phyloP scores from a whole-genome alignment of 2,329 filamentous ascomycete genomes.

The Verticillium tricorpus region DNA sequence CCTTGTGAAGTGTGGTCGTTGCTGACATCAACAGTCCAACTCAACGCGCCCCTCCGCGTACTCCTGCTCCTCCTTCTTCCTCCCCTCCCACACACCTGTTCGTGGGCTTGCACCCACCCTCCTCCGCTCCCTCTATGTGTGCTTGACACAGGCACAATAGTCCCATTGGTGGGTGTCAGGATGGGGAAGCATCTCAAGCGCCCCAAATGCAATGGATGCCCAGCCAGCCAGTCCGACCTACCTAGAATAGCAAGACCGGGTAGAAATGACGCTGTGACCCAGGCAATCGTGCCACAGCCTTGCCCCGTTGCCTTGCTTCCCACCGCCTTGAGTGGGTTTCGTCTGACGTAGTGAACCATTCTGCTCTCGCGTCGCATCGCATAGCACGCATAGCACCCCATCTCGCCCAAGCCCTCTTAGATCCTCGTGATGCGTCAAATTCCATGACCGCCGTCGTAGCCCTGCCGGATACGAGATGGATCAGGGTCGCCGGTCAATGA shows the following conservation, averaged over 20 bases:
- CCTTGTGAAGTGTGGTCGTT: not conserved
- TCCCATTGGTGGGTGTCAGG: not conserved
- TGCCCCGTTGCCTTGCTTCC: not conserved
- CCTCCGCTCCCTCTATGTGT: not conserved
- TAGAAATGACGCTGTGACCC: not conserved
- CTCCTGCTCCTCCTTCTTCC: not conserved
- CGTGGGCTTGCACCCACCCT: not conserved
- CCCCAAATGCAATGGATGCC: not conserved
- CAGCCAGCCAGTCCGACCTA: not conserved
- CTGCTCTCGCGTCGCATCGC: not conserved
- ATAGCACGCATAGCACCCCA: not conserved
- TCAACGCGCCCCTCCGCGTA: not conserved
- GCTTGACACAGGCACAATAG: not conserved
- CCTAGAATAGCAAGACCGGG: not conserved
- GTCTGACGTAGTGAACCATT: conserved; percentile 11
- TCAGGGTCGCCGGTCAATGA: not conserved
- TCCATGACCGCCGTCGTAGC: not conserved
- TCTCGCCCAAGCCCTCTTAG: not conserved
- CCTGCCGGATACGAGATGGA: not conserved
- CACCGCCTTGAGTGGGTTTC: conserved; percentile 1
- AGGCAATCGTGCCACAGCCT: not conserved
- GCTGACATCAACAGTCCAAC: not conserved
- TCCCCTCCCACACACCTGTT: not conserved
- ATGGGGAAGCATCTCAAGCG: not conserved
- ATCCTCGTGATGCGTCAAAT: not conserved